Percentiles rank a stretch among this genome's conserved stretches.
phyloP scores from a whole-genome alignment of 352 stramenopile species.

The Hyaloperonospora brassicae region DNA sequence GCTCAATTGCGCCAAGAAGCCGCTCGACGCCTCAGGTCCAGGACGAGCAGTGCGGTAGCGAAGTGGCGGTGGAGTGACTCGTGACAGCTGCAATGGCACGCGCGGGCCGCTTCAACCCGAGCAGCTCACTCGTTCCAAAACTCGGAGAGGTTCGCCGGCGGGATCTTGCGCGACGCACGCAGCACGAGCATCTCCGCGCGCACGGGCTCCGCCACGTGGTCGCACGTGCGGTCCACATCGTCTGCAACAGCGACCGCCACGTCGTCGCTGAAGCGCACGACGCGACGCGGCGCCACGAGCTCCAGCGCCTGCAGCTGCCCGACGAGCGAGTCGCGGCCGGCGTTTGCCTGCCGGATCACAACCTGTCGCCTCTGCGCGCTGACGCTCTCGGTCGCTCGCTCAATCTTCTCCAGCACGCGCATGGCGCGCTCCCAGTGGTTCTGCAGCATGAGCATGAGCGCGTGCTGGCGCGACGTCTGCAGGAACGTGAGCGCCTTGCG shows the following conservation, averaged over 20 bases:
- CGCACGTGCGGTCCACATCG: slow-evolving; percentile 60
- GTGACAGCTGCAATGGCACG: neutral
- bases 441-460: slow-evolving; percentile 64
- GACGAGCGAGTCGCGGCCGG: slow-evolving; percentile 24
- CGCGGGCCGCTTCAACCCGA: neutral
- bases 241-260: slow-evolving; percentile 39
- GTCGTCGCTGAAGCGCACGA: slow-evolving; percentile 54
- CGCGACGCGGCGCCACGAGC: slow-evolving; percentile 13
- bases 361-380: slow-evolving; percentile 52
- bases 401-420: slow-evolving; percentile 65
- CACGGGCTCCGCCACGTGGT: slow-evolving; percentile 37
- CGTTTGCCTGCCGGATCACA: slow-evolving; percentile 56
- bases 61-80: too few relatives aligned
- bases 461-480: slow-evolving; percentile 59
- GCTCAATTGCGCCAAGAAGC: too few relatives aligned
- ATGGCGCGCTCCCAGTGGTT: slow-evolving; percentile 75
- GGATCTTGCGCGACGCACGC: slow-evolving; percentile 60
- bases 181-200: slow-evolving; percentile 77
- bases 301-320: slow-evolving; percentile 31
- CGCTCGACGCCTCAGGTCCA: too few relatives aligned
- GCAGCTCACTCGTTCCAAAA: slow-evolving; percentile 47
- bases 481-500: slow-evolving; percentile 60
- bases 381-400: slow-evolving; percentile 63
- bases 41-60: too few relatives aligned
- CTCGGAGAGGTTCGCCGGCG: slow-evolving; percentile 64